Evolutionary conservation across 768 basidiomycete species (phyloP).

Genomic region (Trametes elegans): DNA sequence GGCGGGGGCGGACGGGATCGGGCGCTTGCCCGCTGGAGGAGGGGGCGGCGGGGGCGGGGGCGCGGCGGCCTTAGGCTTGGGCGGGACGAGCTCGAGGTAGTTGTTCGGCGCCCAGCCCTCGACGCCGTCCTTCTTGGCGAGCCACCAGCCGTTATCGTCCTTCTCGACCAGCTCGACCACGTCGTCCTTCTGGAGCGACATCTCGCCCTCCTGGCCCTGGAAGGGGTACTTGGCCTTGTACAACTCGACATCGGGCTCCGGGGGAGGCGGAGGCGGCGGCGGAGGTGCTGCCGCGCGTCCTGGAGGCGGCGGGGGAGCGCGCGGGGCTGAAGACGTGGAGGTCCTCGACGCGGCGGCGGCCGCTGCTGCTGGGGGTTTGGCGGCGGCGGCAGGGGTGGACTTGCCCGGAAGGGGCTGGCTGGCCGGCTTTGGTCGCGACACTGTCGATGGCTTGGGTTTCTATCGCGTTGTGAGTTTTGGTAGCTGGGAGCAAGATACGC

Average conservation of each 20-base stretch:
- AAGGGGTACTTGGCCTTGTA: constrained; percentile 94
- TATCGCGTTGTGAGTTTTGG: neutral
- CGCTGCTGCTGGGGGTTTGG: constrained; percentile 34
- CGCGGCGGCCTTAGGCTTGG: constrained; percentile 59
- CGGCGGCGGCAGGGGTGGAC: constrained; percentile 38
- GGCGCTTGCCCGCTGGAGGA: constrained; percentile 39
- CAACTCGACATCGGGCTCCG: constrained; percentile 64
- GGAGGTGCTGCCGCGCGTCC: constrained; percentile 36
- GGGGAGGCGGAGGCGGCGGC: constrained; percentile 47
- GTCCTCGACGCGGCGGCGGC: constrained; percentile 35
- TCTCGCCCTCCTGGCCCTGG: constrained; percentile 88
- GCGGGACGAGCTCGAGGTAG: constrained; percentile 81
- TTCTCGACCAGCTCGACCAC: constrained; percentile 89
- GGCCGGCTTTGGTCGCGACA: constrained; percentile 48
- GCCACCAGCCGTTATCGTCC: constrained; percentile 97
- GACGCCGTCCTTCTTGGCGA: constrained; percentile 75
- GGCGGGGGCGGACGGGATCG: constrained; percentile 33
- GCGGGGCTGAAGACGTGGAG: constrained; percentile 39
- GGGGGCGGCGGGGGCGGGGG: constrained; percentile 71
- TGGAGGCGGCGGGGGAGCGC: constrained; percentile 44
- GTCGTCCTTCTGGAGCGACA: constrained; percentile 88
- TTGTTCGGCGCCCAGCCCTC: constrained; percentile 98
- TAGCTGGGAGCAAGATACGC: constrained; percentile 3
- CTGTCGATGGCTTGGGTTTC: constrained; percentile 42
- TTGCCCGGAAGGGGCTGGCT: constrained; percentile 64